A percentile compares a stretch with the other conserved stretches of the same genome.
These are phyloP conservation scores for Eleusine indica DNA, from an alignment of 176 grass and related monocot genomes.

Conservation along the genomic window DNA sequence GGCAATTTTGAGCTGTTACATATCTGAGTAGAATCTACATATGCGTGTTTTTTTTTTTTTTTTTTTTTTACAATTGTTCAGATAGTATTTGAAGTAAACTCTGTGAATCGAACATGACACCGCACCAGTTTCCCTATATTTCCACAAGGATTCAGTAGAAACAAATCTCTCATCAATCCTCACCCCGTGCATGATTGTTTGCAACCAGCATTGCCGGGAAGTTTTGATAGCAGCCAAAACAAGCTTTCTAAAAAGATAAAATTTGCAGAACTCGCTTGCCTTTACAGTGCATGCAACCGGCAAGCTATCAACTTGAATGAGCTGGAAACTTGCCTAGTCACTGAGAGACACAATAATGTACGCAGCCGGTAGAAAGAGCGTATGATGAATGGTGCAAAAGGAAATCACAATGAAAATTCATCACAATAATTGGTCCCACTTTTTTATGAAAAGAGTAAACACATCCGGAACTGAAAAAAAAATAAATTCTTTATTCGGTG, in stretches of 20 bases:
- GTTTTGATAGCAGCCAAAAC: conserved; percentile 28
- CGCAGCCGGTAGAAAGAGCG: conserved; percentile 33
- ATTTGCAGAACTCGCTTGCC: conserved; percentile 35
- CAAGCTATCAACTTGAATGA: conserved; percentile 30
- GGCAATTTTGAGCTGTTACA: not conserved
- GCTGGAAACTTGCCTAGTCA: conserved; percentile 51
- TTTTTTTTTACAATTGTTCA: not conserved
- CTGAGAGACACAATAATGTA: conserved; percentile 39
- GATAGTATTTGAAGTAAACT: not conserved
- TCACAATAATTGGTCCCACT: conserved; percentile 17
- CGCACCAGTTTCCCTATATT: not conserved
- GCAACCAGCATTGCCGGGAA: conserved; percentile 1
- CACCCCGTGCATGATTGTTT: conserved; percentile 4
- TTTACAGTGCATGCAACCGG: conserved; percentile 53
- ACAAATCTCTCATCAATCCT: not conserved
- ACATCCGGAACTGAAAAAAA: not conserved
- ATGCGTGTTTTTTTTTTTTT: too few species aligned
- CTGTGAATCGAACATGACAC: not conserved
- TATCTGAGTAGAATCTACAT: not conserved
- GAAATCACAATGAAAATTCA: conserved; percentile 28
- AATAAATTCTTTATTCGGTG: not conserved
- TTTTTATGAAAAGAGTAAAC: not conserved
- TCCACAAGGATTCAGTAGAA: not conserved
- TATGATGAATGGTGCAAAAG: conserved; percentile 32
- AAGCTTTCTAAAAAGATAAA: conserved; percentile 37